A percentile compares a stretch with the other conserved stretches of the same genome.
Conservation (phyloP, 2,329 filamentous ascomycete species). For the Ustilaginoidea virens region DNA sequence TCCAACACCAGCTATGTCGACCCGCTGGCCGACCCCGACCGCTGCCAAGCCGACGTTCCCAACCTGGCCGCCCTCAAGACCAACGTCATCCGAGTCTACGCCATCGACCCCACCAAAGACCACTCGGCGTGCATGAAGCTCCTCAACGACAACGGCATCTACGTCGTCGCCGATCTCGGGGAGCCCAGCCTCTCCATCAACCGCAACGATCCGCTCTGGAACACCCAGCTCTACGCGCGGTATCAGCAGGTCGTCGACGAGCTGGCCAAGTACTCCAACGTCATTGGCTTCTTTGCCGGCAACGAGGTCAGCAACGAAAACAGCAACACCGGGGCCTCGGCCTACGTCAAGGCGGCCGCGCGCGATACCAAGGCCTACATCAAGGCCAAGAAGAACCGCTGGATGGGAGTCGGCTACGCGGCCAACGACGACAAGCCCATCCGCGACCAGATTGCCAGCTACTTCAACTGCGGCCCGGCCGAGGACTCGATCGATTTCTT, state of each 20-base stretch:
- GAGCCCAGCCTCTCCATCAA: conserved; percentile 75
- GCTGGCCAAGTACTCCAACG: conserved; percentile 72
- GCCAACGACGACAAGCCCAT: conserved; percentile 85
- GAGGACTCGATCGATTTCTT: conserved; percentile 76
- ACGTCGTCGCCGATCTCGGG: conserved; percentile 82
- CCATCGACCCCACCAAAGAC: conserved; percentile 64
- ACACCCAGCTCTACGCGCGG: conserved; percentile 58
- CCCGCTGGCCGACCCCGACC: conserved; percentile 56
- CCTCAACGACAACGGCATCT: conserved; percentile 77
- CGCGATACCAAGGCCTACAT: conserved; percentile 95
- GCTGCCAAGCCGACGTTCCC: conserved; percentile 76
- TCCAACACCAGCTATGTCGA: conserved; percentile 52
- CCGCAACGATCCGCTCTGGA: conserved; percentile 66
- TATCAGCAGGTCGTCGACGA: conserved; percentile 77
- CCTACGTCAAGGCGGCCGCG: conserved; percentile 94
- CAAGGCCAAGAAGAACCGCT: conserved; percentile 59
- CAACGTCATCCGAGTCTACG: conserved; percentile 92
- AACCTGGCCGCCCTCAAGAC: conserved; percentile 64
- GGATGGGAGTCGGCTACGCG: conserved; percentile 83
- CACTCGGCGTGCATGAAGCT: conserved; percentile 76
- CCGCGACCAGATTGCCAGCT: conserved; percentile 67
- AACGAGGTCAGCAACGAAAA: conserved; percentile 89
- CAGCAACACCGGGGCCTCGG: conserved; percentile 80
- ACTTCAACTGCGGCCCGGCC: conserved; percentile 77
- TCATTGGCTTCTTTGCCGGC: conserved; percentile 94